Base-by-base conservation (phyloP, 345 rosid genomes). In the Boechera divaricarpa region DNA sequence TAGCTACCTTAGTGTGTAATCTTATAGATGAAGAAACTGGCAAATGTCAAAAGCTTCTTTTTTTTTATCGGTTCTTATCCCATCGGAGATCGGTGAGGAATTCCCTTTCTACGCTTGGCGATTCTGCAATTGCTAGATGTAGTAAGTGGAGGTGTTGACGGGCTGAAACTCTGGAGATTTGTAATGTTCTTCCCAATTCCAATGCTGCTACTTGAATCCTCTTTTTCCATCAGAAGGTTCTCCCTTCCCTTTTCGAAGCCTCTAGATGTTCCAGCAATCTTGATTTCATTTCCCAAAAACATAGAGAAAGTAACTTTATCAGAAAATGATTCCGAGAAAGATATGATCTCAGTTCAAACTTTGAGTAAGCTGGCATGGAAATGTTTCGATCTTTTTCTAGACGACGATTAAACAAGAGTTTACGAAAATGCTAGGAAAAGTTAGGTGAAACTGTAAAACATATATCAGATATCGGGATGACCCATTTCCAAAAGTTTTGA, bases 41-140 rank as follows among this genome's bases (percentile, higher is more conserved):
- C 72, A 55, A 64, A 33, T 41, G 71, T 58, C 59, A 63, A 24
- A 55, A 44, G 63, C 80, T 71, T 58, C 62, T 71, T 62, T 28
- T 29, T 29, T 4, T 28, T 10, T 1, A 7, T 49, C 60, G 0
- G n/a, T 36, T 51, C 63, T 62, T 69, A 74, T 75, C 88, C 96
- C 94, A 91, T 85, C 2, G 99, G 99, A 45, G 99, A 85, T 28
- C 99, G 85, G 75, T 96, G 98, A 49, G 99, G 98, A 26, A 96
- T 90, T 29, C 99, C 98, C 89, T 96, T 96, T 82, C 99, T 87
- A 55, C 99, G 83, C 87, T 93, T 96, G 54, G 81, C 84, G 1
- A 85, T 81, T 42, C 89, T 82, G 83, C 76, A 82, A 59, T 48
- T 88, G 56, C 75, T 83, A 4, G 90, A 80, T 6, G 96, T 88